Evolutionary conservation across 2,329 filamentous ascomycete species (phyloP).

Genomic region (Microdochium nivale): DNA sequence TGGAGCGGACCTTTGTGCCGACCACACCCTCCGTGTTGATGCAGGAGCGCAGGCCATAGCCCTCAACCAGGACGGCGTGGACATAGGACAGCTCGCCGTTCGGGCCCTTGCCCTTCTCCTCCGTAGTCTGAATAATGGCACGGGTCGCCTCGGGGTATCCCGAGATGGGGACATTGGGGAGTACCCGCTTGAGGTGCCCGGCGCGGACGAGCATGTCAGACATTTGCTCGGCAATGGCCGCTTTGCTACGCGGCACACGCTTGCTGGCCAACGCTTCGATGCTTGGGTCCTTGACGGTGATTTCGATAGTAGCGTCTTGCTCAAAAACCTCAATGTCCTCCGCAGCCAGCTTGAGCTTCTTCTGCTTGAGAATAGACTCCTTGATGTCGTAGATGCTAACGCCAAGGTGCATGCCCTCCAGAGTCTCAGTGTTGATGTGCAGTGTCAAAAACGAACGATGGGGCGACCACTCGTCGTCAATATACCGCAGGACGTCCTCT

Average conservation of each 20-base stretch:
- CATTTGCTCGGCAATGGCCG: conserved; percentile 38
- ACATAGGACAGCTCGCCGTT: conserved; percentile 1
- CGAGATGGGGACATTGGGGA: conserved; percentile 79
- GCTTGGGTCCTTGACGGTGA: conserved; percentile 55
- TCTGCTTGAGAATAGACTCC: conserved; percentile 67
- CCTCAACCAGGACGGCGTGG: conserved; percentile 78
- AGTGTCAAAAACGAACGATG: conserved; percentile 70
- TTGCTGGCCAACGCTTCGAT: conserved; percentile 36
- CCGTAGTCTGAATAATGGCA: conserved; percentile 80
- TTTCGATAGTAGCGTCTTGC: conserved; percentile 53
- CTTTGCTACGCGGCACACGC: conserved; percentile 36
- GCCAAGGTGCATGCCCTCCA: conserved; percentile 75
- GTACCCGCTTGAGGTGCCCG: conserved; percentile 72
- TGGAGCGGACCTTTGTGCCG: conserved; percentile 64
- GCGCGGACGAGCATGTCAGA: conserved; percentile 68
- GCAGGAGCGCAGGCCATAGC: conserved; percentile 80
- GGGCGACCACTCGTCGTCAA: conserved; percentile 84
- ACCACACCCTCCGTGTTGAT: conserved; percentile 92
- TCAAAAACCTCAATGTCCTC: conserved; percentile 55
- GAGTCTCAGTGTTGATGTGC: conserved; percentile 69
- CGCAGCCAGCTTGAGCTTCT: conserved; percentile 69
- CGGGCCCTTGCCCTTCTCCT: conserved; percentile 31
- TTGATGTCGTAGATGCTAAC: conserved; percentile 67
- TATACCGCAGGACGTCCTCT: conserved; percentile 67
- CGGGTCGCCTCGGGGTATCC: conserved; percentile 81